Evolutionary conservation across 352 stramenopile species (phyloP).

Genomic region (Phytophthora colocasiae): DNA sequence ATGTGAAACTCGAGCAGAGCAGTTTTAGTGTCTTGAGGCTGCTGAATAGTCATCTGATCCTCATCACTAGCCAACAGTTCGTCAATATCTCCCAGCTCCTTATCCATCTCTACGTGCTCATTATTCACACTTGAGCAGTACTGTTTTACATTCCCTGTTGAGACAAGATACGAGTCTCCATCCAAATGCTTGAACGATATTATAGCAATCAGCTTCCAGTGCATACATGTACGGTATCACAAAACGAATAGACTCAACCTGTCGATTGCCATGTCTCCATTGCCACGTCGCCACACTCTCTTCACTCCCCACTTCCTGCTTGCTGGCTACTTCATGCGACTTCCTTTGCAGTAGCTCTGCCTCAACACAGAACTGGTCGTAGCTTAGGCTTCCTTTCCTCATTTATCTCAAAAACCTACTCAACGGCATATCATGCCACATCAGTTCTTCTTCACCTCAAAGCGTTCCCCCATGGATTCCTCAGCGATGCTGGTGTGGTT

Average conservation of each 20-base stretch:
- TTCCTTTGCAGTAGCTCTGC: conserved; percentile 48
- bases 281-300: conserved; percentile 50
- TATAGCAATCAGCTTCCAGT: neutral
- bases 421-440: conserved; percentile 21
- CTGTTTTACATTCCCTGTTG: conserved; percentile 43
- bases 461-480: conserved; percentile 37
- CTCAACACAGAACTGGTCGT: conserved; percentile 58
- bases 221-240: too few species aligned
- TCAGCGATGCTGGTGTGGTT: conserved; percentile 60
- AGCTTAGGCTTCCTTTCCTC: conserved; percentile 46
- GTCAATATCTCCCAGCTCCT: conserved; percentile 19
- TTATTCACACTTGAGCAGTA: neutral
- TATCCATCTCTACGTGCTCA: neutral
- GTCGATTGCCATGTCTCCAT: conserved; percentile 61
- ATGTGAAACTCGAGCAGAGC: conserved; percentile 84
- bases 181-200: conserved; percentile 52
- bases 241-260: conserved; percentile 31
- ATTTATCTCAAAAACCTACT: conserved; percentile 26
- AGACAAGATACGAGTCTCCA: conserved; percentile 76
- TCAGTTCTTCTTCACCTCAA: conserved; percentile 27
- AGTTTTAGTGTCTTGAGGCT: conserved; percentile 19
- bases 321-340: conserved; percentile 41
- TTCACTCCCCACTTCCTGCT: neutral
- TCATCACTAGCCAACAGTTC: conserved; percentile 28
- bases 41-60: neutral